Base-by-base conservation (phyloP, 2,329 filamentous ascomycete genomes). In the Trichoderma sp. region DNA sequence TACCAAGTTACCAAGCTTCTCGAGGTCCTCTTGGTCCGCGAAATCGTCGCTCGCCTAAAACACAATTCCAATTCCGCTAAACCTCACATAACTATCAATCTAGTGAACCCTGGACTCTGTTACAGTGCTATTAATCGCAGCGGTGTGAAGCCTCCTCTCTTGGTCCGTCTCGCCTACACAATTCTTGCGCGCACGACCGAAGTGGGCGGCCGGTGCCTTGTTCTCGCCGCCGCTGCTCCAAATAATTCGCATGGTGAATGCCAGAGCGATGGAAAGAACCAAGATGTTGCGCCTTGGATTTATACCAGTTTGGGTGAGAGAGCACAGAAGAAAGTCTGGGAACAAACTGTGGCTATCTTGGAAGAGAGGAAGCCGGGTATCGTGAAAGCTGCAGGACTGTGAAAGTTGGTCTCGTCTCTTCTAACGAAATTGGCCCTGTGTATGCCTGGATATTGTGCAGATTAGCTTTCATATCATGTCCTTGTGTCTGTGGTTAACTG, bases 41-140 rank as follows among this genome's bases (percentile, higher is more conserved):
- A 45, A 45, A 45, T 45, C 41, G 41, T 45, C 41, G 7, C 18
- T 18, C 41, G 41, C 3, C 16, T 45, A 4, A 45, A 45, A 18
- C 41, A 9, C 41, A 3, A 45, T 2, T n/a, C 41, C 41, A n/a
- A 45, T 2, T 45, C 0, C 0, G n/a, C 7, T 9, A 1, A 7
- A 0, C 16, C n/a, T n/a, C 16, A 4, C 41, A n/a, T 18, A 45
- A 45, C 41, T 9, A 45, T 45, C 1, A 45, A 45, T 0, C 7
- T 45, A 7, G 41, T 45, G 3, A 45, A 45, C 4, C 41, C 41
- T 1, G 41, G 41, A 0, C 41, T 45, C 7, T 45, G 41, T 45
- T 45, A 45, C 41, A 45, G 41, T 9, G 41, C 41, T 45, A 45
- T 45, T n/a, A 45, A 45, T n/a, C 41, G 41, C 4, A 45, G 41